Evolutionary conservation across 2,329 filamentous ascomycete genomes (phyloP).

Genomic region (Colletotrichum chrysophilum): DNA sequence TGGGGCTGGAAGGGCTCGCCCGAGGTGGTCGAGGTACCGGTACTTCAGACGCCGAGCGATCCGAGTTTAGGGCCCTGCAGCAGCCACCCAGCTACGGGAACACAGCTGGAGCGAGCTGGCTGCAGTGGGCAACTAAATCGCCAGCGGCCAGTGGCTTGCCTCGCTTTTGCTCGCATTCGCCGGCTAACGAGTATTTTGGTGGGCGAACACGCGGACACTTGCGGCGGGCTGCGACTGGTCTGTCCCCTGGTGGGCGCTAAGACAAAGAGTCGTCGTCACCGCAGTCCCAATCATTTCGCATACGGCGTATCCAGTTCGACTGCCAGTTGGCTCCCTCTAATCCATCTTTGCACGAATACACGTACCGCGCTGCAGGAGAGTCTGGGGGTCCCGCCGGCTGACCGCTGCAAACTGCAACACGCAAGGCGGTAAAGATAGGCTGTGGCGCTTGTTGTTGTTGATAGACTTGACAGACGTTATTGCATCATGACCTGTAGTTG

Average conservation of each 20-base stretch:
- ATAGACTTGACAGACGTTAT: not conserved
- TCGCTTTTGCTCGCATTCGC: not conserved
- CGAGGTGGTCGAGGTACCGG: slow-evolving; percentile 1
- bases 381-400: not conserved
- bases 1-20: not conserved
- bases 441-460: slow-evolving; percentile 2
- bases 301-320: not conserved
- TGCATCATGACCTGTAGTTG: slow-evolving; percentile 2
- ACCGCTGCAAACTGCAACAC: not conserved
- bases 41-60: not conserved
- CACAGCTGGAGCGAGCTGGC: not conserved
- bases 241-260: slow-evolving; percentile 2
- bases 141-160: not conserved
- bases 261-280: slow-evolving; percentile 14
- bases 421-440: slow-evolving; percentile 1
- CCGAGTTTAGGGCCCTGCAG: not conserved
- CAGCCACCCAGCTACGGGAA: not conserved
- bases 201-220: slow-evolving; percentile 7
- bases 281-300: slow-evolving; percentile 4
- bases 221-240: not conserved
- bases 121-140: not conserved
- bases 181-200: not conserved
- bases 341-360: not conserved
- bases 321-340: not conserved
- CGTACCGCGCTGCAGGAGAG: not conserved